Conservation (phyloP, 2,329 filamentous ascomycete species). For the Diaporthe ilicicola region DNA sequence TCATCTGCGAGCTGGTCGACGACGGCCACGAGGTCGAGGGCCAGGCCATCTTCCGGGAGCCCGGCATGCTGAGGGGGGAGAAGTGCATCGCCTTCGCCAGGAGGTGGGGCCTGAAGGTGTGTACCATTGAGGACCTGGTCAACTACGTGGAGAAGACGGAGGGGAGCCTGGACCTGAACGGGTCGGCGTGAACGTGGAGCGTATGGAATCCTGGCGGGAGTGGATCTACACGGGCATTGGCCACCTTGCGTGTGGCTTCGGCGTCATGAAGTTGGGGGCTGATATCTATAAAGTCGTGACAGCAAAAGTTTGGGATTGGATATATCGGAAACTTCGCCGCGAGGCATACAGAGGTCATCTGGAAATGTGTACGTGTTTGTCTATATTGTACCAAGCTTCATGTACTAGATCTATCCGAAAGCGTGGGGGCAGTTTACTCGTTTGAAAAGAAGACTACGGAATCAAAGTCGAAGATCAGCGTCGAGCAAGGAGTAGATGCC, state of each 20-base stretch:
- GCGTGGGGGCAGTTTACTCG: not conserved
- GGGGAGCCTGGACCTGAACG: conserved; percentile 63
- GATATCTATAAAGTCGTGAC: not conserved
- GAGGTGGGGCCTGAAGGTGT: conserved; percentile 89
- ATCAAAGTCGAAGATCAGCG: not conserved
- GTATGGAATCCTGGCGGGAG: too few relatives aligned
- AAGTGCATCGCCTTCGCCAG: conserved; percentile 88
- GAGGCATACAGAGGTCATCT: conserved; percentile 22
- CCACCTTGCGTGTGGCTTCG: too few relatives aligned
- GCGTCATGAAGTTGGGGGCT: not conserved
- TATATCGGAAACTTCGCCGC: conserved; percentile 23
- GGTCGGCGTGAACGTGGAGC: conserved; percentile 36
- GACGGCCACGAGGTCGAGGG: conserved; percentile 80
- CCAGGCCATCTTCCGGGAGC: conserved; percentile 68
- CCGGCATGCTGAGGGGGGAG: conserved; percentile 93
- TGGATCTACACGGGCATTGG: not conserved
- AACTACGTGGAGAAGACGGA: conserved; percentile 80
- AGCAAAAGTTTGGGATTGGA: conserved; percentile 1
- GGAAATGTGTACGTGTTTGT: not conserved
- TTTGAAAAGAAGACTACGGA: not conserved
- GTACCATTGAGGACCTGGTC: conserved; percentile 93
- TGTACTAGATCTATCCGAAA: not conserved
- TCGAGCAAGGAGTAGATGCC: not conserved
- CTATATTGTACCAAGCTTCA: not conserved
- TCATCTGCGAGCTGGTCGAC: conserved; percentile 92